A percentile compares a stretch with the other conserved stretches of the same genome.
phyloP scores from a whole-genome alignment of 2,329 filamentous ascomycete species.

The Fusarium guadeloupense region DNA sequence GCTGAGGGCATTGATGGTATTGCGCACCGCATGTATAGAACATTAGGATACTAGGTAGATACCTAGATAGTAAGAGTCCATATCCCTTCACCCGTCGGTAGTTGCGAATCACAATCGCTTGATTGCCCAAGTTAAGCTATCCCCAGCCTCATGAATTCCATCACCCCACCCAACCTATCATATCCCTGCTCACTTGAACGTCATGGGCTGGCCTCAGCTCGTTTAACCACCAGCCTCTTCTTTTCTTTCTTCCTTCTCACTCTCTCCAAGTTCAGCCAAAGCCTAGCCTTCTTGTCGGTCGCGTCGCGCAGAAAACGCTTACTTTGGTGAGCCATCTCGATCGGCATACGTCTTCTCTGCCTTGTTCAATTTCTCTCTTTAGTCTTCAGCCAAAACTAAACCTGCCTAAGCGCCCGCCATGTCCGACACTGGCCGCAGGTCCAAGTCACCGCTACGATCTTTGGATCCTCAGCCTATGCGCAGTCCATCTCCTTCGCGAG shows the following conservation, averaged over 20 bases:
- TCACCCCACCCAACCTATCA: conserved; percentile 36
- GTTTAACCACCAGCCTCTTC: conserved; percentile 37
- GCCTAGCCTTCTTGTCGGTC: conserved; percentile 6
- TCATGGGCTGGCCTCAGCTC: conserved; percentile 35
- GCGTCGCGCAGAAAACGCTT: conserved; percentile 11
- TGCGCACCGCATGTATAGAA: conserved; percentile 36
- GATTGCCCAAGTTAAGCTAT: conserved; percentile 31
- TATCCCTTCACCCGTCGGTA: conserved; percentile 7
- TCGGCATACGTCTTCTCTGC: neutral
- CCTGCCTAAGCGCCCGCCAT: conserved; percentile 17
- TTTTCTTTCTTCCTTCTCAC: neutral
- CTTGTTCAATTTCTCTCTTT: neutral
- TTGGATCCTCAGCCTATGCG: conserved; percentile 44
- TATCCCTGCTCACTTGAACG: conserved; percentile 32
- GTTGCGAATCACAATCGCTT: conserved; percentile 10
- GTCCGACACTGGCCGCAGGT: conserved; percentile 35
- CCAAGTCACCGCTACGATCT: conserved; percentile 39
- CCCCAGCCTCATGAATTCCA: conserved; percentile 39
- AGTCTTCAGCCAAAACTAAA: neutral
- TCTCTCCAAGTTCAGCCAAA: conserved; percentile 24
- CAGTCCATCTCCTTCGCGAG: conserved; percentile 38
- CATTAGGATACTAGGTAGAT: conserved; percentile 17
- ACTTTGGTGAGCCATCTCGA: neutral
- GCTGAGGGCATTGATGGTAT: conserved; percentile 18
- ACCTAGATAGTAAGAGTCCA: neutral